Base-by-base conservation (phyloP, 768 basidiomycete species). In the Leccinum ochraceum region DNA sequence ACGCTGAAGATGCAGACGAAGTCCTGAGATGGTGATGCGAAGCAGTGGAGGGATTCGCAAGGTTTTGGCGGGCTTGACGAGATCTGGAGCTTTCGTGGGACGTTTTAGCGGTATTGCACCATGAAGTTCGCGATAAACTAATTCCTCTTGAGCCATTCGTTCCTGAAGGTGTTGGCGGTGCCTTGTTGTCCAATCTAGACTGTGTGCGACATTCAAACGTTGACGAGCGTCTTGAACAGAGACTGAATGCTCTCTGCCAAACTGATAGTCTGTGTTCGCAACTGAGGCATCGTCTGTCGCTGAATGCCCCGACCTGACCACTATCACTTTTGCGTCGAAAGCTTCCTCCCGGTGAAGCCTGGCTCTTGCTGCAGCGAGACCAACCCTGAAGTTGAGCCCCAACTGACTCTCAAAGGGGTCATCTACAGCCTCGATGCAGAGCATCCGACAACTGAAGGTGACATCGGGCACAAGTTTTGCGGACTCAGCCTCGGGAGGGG, bases 351-450 rank as follows among this genome's bases (percentile, higher is more conserved):
- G 83, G 54, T 87, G 89, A 50, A 86, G 73, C 32, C 95, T 80
- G 14, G 84, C 81, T 55, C 81, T 82, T 44, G 87, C 86, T 53
- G 94, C 94, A 42, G 86, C 83, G 39, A 83, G 75, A 0, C 93
- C 94, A 53, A 85, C 82, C 60, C 83, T 80, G 80, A 85, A 91
- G 32, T 93, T 90, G 9, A 89, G 78, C 37, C 85, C 89, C 20
- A 97, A 75, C 60, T 80, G 84, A 16, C 83, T 81, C 73, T 98
- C 95, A 59, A 97, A 85, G 1, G 87, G 83, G 66, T 94, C 91
- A 71, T 98, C 95, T 24, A 86, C 84, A 26, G 87, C 87, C 73
- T 97, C 94, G 9, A 92, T 67, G 53, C 84, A 86, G 36, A 96
- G 67, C 49, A 79, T 79, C n/a, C 80, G 78, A 54, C 95, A 72